phyloP scores from a whole-genome alignment of 2,329 filamentous ascomycete species.

The Hysterium pulicare region DNA sequence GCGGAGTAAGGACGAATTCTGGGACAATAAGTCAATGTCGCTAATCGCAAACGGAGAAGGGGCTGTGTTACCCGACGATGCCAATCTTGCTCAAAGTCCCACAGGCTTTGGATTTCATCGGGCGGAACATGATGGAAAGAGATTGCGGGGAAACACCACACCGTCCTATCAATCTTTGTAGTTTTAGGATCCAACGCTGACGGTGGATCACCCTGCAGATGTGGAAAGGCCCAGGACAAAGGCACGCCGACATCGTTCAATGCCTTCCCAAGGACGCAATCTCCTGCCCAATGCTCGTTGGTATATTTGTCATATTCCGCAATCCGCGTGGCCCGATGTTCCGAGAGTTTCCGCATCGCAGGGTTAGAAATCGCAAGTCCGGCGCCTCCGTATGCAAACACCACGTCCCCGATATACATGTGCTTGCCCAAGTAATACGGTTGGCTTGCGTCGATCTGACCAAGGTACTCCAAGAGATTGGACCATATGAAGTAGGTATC shows the following conservation, averaged over 20 bases:
- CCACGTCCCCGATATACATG: conserved; percentile 48
- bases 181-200: conserved; percentile 22
- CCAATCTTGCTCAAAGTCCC: conserved; percentile 41
- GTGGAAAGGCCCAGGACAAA: conserved; percentile 35
- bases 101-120: conserved; percentile 41
- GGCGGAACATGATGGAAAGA: conserved; percentile 48
- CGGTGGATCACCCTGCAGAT: conserved; percentile 21
- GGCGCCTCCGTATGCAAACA: conserved; percentile 54
- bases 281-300: conserved; percentile 48
- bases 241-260: conserved; percentile 45
- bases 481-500: conserved; percentile 56
- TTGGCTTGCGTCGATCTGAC: conserved; percentile 44
- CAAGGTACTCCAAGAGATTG: conserved; percentile 51
- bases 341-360: conserved; percentile 39
- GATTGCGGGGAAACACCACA: conserved; percentile 50
- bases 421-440: conserved; percentile 53
- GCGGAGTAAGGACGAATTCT: not conserved
- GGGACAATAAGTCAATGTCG: too few species aligned
- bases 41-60: conserved; percentile 4
- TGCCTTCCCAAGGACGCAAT: conserved; percentile 49
- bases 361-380: conserved; percentile 50
- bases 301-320: conserved; percentile 45
- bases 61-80: not conserved
- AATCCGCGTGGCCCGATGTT: conserved; percentile 38
- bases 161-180: conserved; percentile 19